Evolutionary conservation across 176 grass and related monocot species (phyloP), one percentile per base, ranked within the genome.

Genomic region (Aegilops tauschii): DNA sequence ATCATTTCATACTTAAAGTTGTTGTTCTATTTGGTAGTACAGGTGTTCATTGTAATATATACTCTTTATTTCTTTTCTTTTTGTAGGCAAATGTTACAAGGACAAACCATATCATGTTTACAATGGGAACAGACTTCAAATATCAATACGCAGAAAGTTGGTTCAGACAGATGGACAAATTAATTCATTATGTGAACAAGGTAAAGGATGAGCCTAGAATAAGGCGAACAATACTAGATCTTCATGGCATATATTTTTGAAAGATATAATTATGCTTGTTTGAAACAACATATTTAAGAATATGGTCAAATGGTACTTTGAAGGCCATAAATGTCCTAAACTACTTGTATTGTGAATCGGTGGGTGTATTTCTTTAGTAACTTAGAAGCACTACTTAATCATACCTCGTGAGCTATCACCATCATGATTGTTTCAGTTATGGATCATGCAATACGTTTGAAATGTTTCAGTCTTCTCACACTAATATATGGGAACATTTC

Each of bases 91-190:
- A 98, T 71, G 82, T 98, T 63, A 98, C 96, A 54, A 94, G 96
- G 86, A 91, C 93, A 66, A 98, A 98, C 86, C 96, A 98, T 88
- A 83, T 98, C 76, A 98, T 98, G 96, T 98, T 98, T 90, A 98
- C 96, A 30, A 98, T 98, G 96, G 96, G 96, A 63, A 98, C 96
- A 87, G 96, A 98, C 80, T 98, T 98, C 88, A 98, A 98, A 85
- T 98, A 98, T 84, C 96, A 98, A 89, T 98, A 98, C 20, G 93
- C 96, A 54, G 94, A 89, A 83, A 94, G 90, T 73, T 98, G 96
- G 96, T 98, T 98, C 82, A 93, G 96, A 80, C 92, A 98, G 78
- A 83, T 98, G 88, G 96, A 98, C 89, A 98, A 95, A 82, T 81
- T 98, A 59, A 98, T 98, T 92, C 92, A 98, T 76, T 98, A 95